These are phyloP conservation scores for Salix suchowensis DNA, from an alignment of 345 rosid species.

Conservation along the genomic window DNA sequence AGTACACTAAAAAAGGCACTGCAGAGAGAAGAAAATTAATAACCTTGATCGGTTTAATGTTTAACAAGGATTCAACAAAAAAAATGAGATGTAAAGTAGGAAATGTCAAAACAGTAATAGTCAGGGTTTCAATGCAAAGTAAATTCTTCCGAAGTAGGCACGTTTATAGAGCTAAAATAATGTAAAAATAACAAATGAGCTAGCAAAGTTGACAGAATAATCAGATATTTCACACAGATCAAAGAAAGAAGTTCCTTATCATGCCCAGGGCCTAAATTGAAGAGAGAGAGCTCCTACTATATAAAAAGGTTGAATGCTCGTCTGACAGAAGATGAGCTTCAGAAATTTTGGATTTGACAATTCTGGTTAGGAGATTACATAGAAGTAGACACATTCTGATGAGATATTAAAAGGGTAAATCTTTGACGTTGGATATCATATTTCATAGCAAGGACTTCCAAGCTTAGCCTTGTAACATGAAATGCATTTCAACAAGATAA, in stretches of 20 bases:
- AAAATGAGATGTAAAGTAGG: not conserved
- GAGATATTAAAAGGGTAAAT: not conserved
- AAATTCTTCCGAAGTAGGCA: not conserved
- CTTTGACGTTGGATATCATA: not conserved
- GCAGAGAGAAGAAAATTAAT: conserved; percentile 22
- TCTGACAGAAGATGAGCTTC: not conserved
- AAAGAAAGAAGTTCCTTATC: not conserved
- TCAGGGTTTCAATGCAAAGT: not conserved
- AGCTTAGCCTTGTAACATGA: not conserved
- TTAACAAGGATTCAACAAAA: not conserved
- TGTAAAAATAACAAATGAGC: not conserved
- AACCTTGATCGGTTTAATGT: not conserved
- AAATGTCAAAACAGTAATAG: not conserved
- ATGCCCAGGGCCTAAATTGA: not conserved
- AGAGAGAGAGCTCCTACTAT: not conserved
- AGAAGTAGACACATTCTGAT: not conserved
- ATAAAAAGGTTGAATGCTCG: not conserved
- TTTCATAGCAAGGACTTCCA: not conserved
- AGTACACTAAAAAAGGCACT: conserved; percentile 56
- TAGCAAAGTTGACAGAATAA: not conserved
- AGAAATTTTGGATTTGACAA: not conserved
- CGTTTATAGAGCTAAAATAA: not conserved
- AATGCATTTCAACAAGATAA: not conserved
- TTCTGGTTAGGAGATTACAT: not conserved
- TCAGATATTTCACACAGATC: not conserved